phyloP scores from a whole-genome alignment of 139 green algal genomes.

The Dunaliella sp. region DNA sequence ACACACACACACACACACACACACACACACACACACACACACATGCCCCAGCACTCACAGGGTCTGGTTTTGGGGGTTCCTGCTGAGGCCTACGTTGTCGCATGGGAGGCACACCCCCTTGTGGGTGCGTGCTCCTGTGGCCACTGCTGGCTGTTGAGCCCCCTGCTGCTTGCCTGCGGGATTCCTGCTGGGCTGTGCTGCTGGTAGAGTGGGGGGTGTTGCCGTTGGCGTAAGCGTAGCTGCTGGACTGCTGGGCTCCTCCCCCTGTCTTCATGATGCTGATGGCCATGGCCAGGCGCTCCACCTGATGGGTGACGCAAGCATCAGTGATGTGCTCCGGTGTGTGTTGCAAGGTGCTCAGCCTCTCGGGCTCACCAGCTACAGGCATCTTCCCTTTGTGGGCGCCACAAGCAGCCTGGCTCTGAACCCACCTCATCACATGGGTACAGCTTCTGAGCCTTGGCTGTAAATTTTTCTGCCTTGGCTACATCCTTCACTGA shows the following conservation, averaged over 20 bases:
- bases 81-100: not conserved
- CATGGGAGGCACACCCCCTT: not conserved
- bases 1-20: too few relatives aligned
- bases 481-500: slow-evolving; percentile 2
- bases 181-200: not conserved
- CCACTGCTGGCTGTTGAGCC: not conserved
- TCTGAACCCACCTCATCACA: slow-evolving; percentile 29
- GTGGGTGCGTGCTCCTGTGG: not conserved
- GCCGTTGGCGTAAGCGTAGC: not conserved
- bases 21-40: too few relatives aligned
- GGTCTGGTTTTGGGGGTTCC: not conserved
- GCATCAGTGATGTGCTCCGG: too few relatives aligned
- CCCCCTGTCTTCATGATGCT: not conserved
- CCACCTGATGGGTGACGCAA: too few relatives aligned
- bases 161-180: too few relatives aligned
- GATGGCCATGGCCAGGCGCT: not conserved
- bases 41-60: not conserved
- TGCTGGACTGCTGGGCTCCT: not conserved
- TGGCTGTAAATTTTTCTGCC: slow-evolving; percentile 27
- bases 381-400: too few relatives aligned
- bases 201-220: not conserved
- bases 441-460: slow-evolving; percentile 26
- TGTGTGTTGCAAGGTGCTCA: too few relatives aligned
- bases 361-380: too few relatives aligned
- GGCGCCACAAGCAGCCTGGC: too few relatives aligned